phyloP scores from a whole-genome alignment of 2,329 filamentous ascomycete species.

The Claviceps sp. region DNA sequence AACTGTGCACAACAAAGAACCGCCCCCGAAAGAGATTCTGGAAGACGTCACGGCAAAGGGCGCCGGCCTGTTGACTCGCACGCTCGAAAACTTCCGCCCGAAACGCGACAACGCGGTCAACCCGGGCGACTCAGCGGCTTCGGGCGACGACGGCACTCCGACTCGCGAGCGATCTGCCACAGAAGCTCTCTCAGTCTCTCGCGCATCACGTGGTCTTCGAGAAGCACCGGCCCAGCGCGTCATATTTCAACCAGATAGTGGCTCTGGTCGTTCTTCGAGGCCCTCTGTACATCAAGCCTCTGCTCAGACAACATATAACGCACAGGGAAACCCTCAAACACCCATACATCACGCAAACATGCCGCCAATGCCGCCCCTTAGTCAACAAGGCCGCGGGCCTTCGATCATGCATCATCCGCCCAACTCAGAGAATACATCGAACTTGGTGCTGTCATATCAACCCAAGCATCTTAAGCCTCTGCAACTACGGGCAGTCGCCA shows the following conservation, averaged over 20 bases:
- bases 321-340: slow-evolving; percentile 14
- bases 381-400: slow-evolving; percentile 25
- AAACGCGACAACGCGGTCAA: slow-evolving; percentile 36
- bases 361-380: slow-evolving; percentile 16
- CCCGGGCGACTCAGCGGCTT: slow-evolving; percentile 42
- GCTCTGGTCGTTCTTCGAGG: slow-evolving; percentile 48
- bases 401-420: slow-evolving; percentile 38
- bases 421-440: slow-evolving; percentile 42
- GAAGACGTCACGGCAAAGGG: slow-evolving; percentile 81
- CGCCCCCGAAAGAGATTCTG: slow-evolving; percentile 76
- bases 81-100: slow-evolving; percentile 57
- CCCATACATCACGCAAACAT: slow-evolving; percentile 21
- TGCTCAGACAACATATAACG: slow-evolving; percentile 15
- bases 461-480: slow-evolving; percentile 49
- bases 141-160: slow-evolving; percentile 46
- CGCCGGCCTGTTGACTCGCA: slow-evolving; percentile 64
- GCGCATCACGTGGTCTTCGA: slow-evolving; percentile 52
- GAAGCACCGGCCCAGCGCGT: slow-evolving; percentile 77
- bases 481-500: slow-evolving; percentile 58
- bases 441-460: slow-evolving; percentile 55
- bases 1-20: slow-evolving; percentile 62
- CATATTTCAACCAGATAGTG: slow-evolving; percentile 72
- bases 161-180: slow-evolving; percentile 36
- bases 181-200: slow-evolving; percentile 39
- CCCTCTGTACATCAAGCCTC: slow-evolving; percentile 36